phyloP scores from a whole-genome alignment of 495 filamentous ascomycete genomes.

The Glonium stellatum region DNA sequence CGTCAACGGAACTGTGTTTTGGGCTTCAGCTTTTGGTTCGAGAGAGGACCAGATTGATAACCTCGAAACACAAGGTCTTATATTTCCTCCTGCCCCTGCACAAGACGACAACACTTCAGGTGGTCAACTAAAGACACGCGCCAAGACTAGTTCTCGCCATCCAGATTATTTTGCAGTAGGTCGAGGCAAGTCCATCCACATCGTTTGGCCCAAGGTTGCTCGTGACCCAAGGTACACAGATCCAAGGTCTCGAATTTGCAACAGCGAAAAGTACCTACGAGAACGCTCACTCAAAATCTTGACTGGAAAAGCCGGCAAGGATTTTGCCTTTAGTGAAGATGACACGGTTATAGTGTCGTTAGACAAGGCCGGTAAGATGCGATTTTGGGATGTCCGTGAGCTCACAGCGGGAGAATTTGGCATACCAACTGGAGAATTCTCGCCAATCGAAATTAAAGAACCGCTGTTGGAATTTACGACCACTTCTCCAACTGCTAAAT shows the following conservation, averaged over 20 bases:
- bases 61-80: constrained; percentile 68
- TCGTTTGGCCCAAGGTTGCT: constrained; percentile 76
- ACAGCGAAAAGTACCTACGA: constrained; percentile 77
- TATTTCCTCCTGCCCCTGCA: constrained; percentile 70
- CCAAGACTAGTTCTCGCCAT: constrained; percentile 77
- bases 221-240: constrained; percentile 60
- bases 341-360: constrained; percentile 90
- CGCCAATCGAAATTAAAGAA: constrained; percentile 59
- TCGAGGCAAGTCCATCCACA: constrained; percentile 88
- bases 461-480: constrained; percentile 73
- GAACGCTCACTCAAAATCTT: constrained; percentile 85
- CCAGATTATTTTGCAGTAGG: constrained; percentile 91
- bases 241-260: constrained; percentile 59
- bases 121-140: constrained; percentile 91
- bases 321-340: constrained; percentile 95
- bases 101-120: constrained; percentile 74
- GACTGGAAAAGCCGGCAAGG: constrained; percentile 96
- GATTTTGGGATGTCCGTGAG: constrained; percentile 92
- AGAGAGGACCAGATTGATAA: constrained; percentile 39
- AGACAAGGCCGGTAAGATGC: constrained; percentile 88
- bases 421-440: constrained; percentile 24
- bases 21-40: constrained; percentile 55
- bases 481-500: constrained; percentile 72
- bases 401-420: constrained; percentile 54
- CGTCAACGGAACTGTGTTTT: constrained; percentile 89